Percentiles rank a stretch among this genome's conserved stretches.
phyloP scores from a whole-genome alignment of 352 stramenopile genomes.

The Pythium graminicola region DNA sequence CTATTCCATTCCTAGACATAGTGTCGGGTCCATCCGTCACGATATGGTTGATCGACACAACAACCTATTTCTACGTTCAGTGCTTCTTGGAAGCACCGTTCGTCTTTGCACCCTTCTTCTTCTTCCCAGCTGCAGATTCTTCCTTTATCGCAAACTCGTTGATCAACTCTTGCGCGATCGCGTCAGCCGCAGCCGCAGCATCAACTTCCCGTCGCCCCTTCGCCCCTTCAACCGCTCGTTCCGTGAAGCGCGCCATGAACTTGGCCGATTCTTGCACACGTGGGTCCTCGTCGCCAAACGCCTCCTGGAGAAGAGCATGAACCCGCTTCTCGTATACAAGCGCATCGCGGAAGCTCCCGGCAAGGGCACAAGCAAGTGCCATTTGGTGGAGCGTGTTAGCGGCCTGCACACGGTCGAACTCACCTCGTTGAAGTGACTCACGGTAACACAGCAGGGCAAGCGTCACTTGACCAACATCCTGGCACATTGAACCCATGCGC shows the following conservation, averaged over 20 bases:
- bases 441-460: slow-evolving; percentile 85
- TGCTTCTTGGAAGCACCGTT: slow-evolving; percentile 53
- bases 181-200: slow-evolving; percentile 64
- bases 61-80: slow-evolving; percentile 21
- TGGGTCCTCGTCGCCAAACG: slow-evolving; percentile 73
- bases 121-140: slow-evolving; percentile 37
- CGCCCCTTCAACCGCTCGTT: slow-evolving; percentile 80
- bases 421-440: slow-evolving; percentile 79
- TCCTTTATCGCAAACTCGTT: slow-evolving; percentile 74
- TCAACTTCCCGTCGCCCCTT: slow-evolving; percentile 77
- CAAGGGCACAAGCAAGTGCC: slow-evolving; percentile 71
- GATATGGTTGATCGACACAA: too few relatives aligned
- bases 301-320: slow-evolving; percentile 75
- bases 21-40: too few relatives aligned
- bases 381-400: slow-evolving; percentile 87
- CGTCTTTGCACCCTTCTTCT: slow-evolving; percentile 55
- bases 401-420: slow-evolving; percentile 82
- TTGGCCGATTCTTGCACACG: slow-evolving; percentile 74
- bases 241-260: slow-evolving; percentile 84
- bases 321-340: slow-evolving; percentile 89
- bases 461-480: slow-evolving; percentile 82
- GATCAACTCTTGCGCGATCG: slow-evolving; percentile 65
- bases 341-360: slow-evolving; percentile 77
- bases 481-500: slow-evolving; percentile 94
- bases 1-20: slow-evolving; percentile 6